Percentiles rank a stretch among this genome's conserved stretches.
phyloP scores from a whole-genome alignment of 352 stramenopile genomes.

The Phytophthora europaea region DNA sequence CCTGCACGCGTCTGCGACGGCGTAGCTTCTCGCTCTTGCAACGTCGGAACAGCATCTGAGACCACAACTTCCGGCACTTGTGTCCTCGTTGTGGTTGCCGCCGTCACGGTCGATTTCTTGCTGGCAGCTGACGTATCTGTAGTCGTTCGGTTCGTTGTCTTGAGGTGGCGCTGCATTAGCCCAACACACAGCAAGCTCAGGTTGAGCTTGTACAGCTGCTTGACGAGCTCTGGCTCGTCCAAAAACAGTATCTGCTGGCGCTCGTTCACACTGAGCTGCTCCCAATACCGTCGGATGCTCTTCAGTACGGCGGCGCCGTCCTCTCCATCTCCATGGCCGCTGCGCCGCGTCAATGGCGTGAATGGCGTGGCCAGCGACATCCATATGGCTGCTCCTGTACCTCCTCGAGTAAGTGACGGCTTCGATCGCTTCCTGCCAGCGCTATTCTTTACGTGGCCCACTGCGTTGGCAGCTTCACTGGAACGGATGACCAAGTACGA shows the following conservation, averaged over 20 bases:
- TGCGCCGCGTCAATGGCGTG: constrained; percentile 10
- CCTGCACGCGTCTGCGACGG: constrained; percentile 18
- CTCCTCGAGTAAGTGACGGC: constrained; percentile 24
- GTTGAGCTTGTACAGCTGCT: constrained; percentile 91
- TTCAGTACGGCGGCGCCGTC: constrained; percentile 27
- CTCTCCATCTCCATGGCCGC: constrained; percentile 12
- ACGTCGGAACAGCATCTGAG: not conserved
- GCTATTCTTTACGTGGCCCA: constrained; percentile 2
- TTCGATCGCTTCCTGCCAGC: constrained; percentile 55
- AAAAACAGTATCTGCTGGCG: constrained; percentile 84
- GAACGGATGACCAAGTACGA: constrained; percentile 63
- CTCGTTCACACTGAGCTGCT: constrained; percentile 66
- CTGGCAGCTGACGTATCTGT: constrained; percentile 9
- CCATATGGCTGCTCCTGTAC: constrained; percentile 26
- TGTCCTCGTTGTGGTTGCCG: not conserved
- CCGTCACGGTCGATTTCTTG: constrained; percentile 6
- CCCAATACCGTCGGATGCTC: constrained; percentile 73
- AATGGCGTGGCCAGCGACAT: constrained; percentile 35
- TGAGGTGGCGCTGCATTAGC: constrained; percentile 86
- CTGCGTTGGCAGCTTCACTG: constrained; percentile 6
- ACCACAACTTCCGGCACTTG: not conserved
- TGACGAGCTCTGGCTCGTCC: constrained; percentile 84
- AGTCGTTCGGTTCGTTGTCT: constrained; percentile 42
- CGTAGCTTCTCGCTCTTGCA: constrained; percentile 14
- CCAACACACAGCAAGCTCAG: constrained; percentile 85